Conservation (phyloP, 1,139 yeast species). For the Kazachstania sp. region DNA sequence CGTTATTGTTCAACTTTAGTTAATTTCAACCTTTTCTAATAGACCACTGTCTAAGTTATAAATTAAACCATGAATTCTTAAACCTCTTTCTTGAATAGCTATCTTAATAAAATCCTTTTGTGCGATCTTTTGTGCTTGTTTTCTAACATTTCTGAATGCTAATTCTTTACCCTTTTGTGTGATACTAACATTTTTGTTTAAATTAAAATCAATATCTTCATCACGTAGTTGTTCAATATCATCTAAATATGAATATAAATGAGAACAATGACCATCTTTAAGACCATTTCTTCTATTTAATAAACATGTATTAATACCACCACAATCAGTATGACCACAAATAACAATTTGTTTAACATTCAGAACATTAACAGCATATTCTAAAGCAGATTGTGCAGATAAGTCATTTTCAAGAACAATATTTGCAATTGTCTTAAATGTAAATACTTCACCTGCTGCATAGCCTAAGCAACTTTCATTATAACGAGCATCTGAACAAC, state of each 20-base stretch:
- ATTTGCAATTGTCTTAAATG: slow-evolving; percentile 90
- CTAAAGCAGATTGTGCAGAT: slow-evolving; percentile 73
- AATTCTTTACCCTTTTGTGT: slow-evolving; percentile 34
- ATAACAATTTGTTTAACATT: slow-evolving; percentile 77
- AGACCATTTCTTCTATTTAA: slow-evolving; percentile 47
- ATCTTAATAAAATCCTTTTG: slow-evolving; percentile 64
- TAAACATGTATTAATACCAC: slow-evolving; percentile 87
- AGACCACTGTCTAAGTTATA: slow-evolving; percentile 80
- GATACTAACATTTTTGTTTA: neutral
- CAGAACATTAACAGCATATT: slow-evolving; percentile 82
- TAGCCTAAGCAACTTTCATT: slow-evolving; percentile 74
- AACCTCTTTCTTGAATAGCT: slow-evolving; percentile 62
- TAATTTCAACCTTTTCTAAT: slow-evolving; percentile 35
- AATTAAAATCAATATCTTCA: slow-evolving; percentile 7
- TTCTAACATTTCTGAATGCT: slow-evolving; percentile 71
- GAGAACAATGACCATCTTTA: slow-evolving; percentile 34
- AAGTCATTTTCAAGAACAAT: slow-evolving; percentile 65
- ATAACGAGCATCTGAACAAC: slow-evolving; percentile 90
- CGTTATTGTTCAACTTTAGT: neutral
- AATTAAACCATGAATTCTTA: slow-evolving; percentile 81
- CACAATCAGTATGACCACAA: slow-evolving; percentile 98
- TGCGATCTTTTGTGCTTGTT: slow-evolving; percentile 44
- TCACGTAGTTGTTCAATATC: slow-evolving; percentile 43
- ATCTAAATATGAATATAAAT: slow-evolving; percentile 34
- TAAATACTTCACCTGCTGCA: slow-evolving; percentile 88